Evolutionary conservation across 2,329 filamentous ascomycete genomes (phyloP).

Genomic region (Madurella fahalii): DNA sequence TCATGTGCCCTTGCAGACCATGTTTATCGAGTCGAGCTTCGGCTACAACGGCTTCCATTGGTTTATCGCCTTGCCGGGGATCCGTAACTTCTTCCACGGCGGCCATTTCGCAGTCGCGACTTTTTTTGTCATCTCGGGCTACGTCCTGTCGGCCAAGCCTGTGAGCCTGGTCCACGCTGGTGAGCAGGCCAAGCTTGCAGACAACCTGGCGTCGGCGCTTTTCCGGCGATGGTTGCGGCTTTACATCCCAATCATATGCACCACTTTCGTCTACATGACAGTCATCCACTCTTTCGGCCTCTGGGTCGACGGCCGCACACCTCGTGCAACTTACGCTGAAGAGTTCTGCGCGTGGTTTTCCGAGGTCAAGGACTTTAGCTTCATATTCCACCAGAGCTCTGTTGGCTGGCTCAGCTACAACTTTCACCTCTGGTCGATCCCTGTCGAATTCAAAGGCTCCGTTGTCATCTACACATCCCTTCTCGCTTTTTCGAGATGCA

Average conservation of each 20-base stretch:
- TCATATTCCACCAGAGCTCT: slow-evolving; percentile 50
- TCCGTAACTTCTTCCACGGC: slow-evolving; percentile 58
- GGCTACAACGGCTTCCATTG: slow-evolving; percentile 46
- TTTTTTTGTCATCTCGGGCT: slow-evolving; percentile 57
- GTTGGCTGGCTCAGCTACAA: slow-evolving; percentile 57
- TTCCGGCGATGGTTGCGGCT: slow-evolving; percentile 45
- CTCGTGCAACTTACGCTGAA: slow-evolving; percentile 38
- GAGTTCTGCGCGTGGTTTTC: slow-evolving; percentile 46
- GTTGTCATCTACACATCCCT: slow-evolving; percentile 57
- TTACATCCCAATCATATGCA: slow-evolving; percentile 46
- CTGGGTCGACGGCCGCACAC: slow-evolving; percentile 35
- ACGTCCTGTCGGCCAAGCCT: slow-evolving; percentile 50
- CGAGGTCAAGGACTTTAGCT: slow-evolving; percentile 65
- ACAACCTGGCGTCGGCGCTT: slow-evolving; percentile 42
- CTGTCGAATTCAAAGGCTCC: slow-evolving; percentile 58
- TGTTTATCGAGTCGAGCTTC: slow-evolving; percentile 50
- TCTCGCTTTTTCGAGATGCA: slow-evolving; percentile 53
- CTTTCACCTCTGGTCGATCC: slow-evolving; percentile 58
- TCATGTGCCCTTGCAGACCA: slow-evolving; percentile 38
- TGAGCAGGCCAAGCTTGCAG: slow-evolving; percentile 39
- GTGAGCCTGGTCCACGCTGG: slow-evolving; percentile 43
- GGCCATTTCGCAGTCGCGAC: slow-evolving; percentile 57
- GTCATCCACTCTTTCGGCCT: slow-evolving; percentile 49
- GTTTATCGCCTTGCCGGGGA: slow-evolving; percentile 50
- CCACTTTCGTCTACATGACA: slow-evolving; percentile 49